Percentiles rank a stretch among this genome's conserved stretches.
Evolutionary conservation across 371 early-diverging fungal genomes (phyloP).

Genomic region (Apophysomyces trapeziformis): DNA sequence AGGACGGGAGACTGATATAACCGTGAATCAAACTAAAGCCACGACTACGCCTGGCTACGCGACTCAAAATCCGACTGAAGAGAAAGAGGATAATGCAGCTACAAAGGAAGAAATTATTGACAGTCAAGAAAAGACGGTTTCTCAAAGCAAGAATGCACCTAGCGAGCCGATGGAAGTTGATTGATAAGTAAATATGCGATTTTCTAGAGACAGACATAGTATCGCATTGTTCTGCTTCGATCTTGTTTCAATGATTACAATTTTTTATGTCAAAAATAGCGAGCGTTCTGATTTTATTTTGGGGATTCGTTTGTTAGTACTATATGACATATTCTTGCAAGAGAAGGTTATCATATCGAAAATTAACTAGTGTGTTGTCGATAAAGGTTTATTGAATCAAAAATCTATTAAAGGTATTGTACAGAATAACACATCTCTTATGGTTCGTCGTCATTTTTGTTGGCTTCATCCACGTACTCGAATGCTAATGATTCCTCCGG

Average conservation of each 20-base stretch:
- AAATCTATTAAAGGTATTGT: slow-evolving; percentile 9
- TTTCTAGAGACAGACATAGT: not conserved
- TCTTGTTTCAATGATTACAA: not conserved
- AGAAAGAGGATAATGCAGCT: not conserved
- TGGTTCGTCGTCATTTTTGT: not conserved
- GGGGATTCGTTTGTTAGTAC: no score
- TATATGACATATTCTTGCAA: no score
- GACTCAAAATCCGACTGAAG: no score
- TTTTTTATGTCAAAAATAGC: not conserved
- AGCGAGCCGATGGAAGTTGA: slow-evolving; percentile 2
- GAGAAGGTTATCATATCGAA: no score
- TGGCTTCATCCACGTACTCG: slow-evolving; percentile 13
- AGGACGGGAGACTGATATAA: not conserved
- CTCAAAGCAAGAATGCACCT: not conserved
- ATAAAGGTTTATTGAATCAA: slow-evolving; percentile 3
- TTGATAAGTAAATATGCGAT: not conserved
- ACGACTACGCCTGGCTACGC: not conserved
- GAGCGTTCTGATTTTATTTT: no score
- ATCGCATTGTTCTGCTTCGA: no score
- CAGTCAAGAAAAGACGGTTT: not conserved
- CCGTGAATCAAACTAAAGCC: not conserved
- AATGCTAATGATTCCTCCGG: slow-evolving; percentile 1
- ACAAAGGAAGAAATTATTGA: not conserved
- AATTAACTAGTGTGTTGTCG: no score
- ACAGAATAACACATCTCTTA: not conserved